Conservation (phyloP, 768 basidiomycete genomes). For the Amanita phalloides region DNA sequence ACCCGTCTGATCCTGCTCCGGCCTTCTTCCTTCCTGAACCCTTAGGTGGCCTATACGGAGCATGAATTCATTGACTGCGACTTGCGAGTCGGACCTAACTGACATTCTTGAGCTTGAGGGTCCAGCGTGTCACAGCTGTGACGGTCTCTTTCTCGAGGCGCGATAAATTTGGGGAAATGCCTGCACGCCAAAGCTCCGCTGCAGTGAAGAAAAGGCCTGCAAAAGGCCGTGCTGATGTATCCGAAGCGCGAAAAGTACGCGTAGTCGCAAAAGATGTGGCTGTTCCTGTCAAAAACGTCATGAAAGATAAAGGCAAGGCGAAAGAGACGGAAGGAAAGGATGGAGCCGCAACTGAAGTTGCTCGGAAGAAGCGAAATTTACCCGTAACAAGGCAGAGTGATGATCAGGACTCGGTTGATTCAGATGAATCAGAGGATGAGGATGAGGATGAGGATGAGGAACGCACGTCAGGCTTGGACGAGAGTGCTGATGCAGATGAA, state of each 20-base stretch:
- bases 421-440: not conserved
- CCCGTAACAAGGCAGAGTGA: not conserved
- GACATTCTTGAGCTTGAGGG: not conserved
- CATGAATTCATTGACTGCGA: not conserved
- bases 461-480: not conserved
- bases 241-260: slow-evolving; percentile 1
- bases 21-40: slow-evolving; percentile 28
- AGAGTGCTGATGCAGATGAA: slow-evolving; percentile 20
- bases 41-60: slow-evolving; percentile 31
- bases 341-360: no score
- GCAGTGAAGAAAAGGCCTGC: not conserved
- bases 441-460: not conserved
- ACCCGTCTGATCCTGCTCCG: slow-evolving; percentile 28
- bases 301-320: slow-evolving; percentile 2
- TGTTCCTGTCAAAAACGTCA: not conserved
- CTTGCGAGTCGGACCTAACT: not conserved
- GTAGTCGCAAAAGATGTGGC: not conserved
- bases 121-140: not conserved
- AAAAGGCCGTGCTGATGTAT: not conserved
- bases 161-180: not conserved
- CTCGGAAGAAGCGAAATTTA: not conserved
- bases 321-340: not conserved
- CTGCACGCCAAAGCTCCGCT: not conserved
- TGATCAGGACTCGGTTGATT: not conserved
- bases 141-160: not conserved